A percentile compares a stretch with the other conserved stretches of the same genome.
Conservation (phyloP, 2,329 filamentous ascomycete genomes). For the Parastagonospora nodorum region DNA sequence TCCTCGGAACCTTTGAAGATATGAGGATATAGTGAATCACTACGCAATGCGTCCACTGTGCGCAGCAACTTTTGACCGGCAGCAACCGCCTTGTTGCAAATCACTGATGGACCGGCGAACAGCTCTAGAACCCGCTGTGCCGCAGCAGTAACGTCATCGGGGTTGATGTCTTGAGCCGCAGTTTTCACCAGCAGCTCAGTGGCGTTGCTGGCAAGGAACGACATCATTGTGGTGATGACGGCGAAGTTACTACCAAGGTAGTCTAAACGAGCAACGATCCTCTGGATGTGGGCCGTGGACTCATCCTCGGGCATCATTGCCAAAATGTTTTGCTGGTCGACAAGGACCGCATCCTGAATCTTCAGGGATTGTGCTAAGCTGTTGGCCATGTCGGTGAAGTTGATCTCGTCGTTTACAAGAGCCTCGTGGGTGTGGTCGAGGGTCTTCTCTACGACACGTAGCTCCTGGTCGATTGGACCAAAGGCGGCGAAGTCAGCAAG, state of each 20-base stretch:
- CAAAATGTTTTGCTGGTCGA: conserved; percentile 16
- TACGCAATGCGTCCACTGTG: conserved; percentile 25
- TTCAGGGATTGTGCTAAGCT: conserved; percentile 67
- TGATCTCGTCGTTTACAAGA: conserved; percentile 81
- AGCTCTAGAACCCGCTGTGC: conserved; percentile 50
- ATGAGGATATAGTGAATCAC: conserved; percentile 36
- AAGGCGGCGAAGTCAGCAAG: conserved; percentile 78
- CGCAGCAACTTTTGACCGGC: conserved; percentile 26
- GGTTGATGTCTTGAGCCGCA: conserved; percentile 1
- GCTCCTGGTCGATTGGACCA: conserved; percentile 79
- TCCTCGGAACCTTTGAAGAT: conserved; percentile 25
- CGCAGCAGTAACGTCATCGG: conserved; percentile 5
- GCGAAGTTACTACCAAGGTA: conserved; percentile 27
- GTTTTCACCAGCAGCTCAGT: conserved; percentile 6
- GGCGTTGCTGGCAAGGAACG: conserved; percentile 8
- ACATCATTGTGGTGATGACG: conserved; percentile 15
- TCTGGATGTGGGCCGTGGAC: conserved; percentile 22
- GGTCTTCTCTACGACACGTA: conserved; percentile 88
- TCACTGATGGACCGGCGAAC: conserved; percentile 19
- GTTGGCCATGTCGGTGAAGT: conserved; percentile 78
- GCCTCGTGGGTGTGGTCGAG: conserved; percentile 88
- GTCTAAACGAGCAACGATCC: conserved; percentile 27
- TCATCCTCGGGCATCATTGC: conserved; percentile 32
- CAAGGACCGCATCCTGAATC: conserved; percentile 24
- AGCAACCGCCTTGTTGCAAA: conserved; percentile 19